phyloP scores from a whole-genome alignment of 208 protist species.

The Trypanosoma boissoni region DNA sequence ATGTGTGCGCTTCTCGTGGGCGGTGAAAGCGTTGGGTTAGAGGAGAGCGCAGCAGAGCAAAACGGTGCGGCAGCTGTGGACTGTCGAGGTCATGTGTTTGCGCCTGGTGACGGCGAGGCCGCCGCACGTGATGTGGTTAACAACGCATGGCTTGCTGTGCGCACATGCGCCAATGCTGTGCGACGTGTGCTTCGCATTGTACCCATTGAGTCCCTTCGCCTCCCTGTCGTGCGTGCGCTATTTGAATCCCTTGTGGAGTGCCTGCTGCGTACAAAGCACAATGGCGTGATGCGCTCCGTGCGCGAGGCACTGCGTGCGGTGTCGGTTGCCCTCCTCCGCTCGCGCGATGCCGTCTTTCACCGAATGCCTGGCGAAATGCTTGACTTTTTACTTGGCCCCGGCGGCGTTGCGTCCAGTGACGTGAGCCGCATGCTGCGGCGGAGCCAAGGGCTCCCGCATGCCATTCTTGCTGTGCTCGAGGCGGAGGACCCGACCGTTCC shows the following conservation, averaged over 20 bases:
- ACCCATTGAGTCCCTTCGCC: constrained; percentile 36
- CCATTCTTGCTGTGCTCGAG: constrained; percentile 77
- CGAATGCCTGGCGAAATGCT: constrained; percentile 62
- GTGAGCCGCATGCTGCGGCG: constrained; percentile 81
- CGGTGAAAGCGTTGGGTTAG: too few species aligned
- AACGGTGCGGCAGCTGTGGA: constrained; percentile 56
- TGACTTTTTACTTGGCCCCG: constrained; percentile 60
- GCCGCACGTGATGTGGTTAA: constrained; percentile 83
- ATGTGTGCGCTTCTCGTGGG: constrained; percentile 32
- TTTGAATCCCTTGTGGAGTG: constrained; percentile 65
- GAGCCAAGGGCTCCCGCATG: constrained; percentile 87
- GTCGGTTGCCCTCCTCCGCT: constrained; percentile 57
- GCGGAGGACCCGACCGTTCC: constrained; percentile 74
- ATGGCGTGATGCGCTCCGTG: constrained; percentile 85
- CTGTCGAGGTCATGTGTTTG: constrained; percentile 87
- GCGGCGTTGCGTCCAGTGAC: constrained; percentile 73
- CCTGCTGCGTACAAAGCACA: constrained; percentile 88
- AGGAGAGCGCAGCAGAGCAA: background rate
- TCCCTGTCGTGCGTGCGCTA: constrained; percentile 31
- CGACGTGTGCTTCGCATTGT: constrained; percentile 39
- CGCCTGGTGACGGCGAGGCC: constrained; percentile 25
- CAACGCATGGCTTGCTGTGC: constrained; percentile 88
- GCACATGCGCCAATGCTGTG: constrained; percentile 45
- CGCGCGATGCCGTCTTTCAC: constrained; percentile 41
- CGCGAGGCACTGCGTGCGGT: constrained; percentile 60